Evolutionary conservation across 768 basidiomycete species (phyloP).

Genomic region (Boletus barrowsii): DNA sequence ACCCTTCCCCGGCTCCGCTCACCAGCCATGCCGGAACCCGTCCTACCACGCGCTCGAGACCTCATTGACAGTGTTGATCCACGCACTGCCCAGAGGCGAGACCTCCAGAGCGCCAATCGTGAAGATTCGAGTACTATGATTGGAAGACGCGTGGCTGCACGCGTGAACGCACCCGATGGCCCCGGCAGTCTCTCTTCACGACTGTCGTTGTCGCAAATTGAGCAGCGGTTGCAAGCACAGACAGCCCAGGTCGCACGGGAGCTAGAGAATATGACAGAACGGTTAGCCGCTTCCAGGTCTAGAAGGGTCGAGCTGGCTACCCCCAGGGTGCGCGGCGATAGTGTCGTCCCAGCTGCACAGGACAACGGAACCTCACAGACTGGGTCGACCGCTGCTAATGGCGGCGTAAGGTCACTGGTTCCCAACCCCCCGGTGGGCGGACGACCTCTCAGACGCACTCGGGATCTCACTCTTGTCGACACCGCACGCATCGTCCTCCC

Average conservation of each 20-base stretch:
- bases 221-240: slow-evolving; percentile 29
- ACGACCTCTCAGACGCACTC: slow-evolving; percentile 14
- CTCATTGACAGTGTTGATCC: slow-evolving; percentile 6
- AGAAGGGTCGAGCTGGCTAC: slow-evolving; percentile 24
- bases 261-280: slow-evolving; percentile 31
- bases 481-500: slow-evolving; percentile 19
- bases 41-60: slow-evolving; percentile 20
- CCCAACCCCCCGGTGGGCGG: slow-evolving; percentile 7
- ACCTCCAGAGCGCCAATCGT: slow-evolving; percentile 15
- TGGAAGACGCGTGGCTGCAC: slow-evolving; percentile 34
- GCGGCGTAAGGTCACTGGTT: neutral
- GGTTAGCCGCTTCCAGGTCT: slow-evolving; percentile 19
- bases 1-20: slow-evolving; percentile 23
- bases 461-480: slow-evolving; percentile 19
- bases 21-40: slow-evolving; percentile 29
- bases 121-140: slow-evolving; percentile 36
- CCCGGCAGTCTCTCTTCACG: slow-evolving; percentile 17
- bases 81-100: slow-evolving; percentile 16
- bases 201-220: slow-evolving; percentile 23
- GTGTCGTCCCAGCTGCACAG: neutral
- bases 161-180: slow-evolving; percentile 20
- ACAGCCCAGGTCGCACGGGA: slow-evolving; percentile 33
- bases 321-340: slow-evolving; percentile 8
- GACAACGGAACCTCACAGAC: neutral
- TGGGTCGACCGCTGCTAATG: neutral